Conservation (phyloP, 345 rosid species). For the Syzygium oleosum region DNA sequence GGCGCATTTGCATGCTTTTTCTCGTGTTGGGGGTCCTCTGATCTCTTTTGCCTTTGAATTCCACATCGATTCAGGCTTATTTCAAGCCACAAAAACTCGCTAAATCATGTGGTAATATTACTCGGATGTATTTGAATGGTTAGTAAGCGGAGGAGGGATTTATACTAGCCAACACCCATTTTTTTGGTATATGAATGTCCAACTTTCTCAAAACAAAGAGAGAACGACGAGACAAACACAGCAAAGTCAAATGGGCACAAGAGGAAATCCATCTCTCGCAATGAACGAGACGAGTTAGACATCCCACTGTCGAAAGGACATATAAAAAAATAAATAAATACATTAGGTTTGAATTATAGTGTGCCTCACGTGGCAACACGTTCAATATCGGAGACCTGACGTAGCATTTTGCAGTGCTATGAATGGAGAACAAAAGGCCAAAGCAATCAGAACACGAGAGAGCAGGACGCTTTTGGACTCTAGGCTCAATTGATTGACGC, state of each 20-base stretch:
- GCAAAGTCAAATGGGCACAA: neutral
- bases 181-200: neutral
- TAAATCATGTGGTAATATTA: neutral
- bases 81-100: neutral
- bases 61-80: neutral
- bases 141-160: neutral
- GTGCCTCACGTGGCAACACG: neutral
- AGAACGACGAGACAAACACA: neutral
- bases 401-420: neutral
- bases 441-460: neutral
- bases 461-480: neutral
- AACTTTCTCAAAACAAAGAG: neutral
- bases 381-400: neutral
- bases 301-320: neutral
- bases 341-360: neutral
- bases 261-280: neutral
- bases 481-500: neutral
- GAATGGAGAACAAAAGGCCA: neutral
- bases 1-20: neutral
- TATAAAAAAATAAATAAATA: neutral
- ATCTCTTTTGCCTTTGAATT: neutral
- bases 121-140: neutral
- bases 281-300: neutral
- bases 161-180: neutral
- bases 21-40: fast-evolving